Base-by-base conservation (phyloP, 1,139 yeast genomes). In the Spathaspora sp. region DNA sequence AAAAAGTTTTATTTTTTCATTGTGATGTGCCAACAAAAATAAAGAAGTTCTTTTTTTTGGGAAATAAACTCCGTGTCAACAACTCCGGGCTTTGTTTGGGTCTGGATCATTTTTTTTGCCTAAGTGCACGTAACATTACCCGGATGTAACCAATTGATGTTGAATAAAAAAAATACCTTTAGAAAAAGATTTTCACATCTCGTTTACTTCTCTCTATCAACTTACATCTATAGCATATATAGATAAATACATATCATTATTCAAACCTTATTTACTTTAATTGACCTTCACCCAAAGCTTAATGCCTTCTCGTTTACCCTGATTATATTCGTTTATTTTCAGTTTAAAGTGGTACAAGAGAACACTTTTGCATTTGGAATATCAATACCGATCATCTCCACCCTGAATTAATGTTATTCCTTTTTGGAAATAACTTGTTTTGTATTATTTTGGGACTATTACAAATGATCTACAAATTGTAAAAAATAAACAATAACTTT, bases 231-330 rank as follows among this genome's bases (percentile, higher is more conserved):
- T 31, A 31, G 36, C 15, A 13, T 13, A 31, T 31, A 31, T 13
- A 31, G 34, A 29, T 31, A 13, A 31, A 31, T 31, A 31, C 36
- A 31, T 13, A 31, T 13, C n/a, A 4, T 31, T n/a, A 31, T 31
- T 9, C 36, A 6, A 31, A n/a, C 18, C 17, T 6, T 3, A 4
- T 9, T 31, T 31, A 31, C 18, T 31, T 15, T 29, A 31, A 31
- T 31, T 31, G 18, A 13, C 36, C 31, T 10, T 11, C 10, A 45
- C 54, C 73, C 75, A 69, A 64, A 64, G 70, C 74, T 69, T 68
- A 55, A 68, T 63, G 78, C 78, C 78, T 72, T 73, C 78, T 70
- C 77, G 64, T 70, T 58, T 62, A 64, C 76, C 78, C 80, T 74
- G 78, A 65, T 64, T 58, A 70, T 72, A 74, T 74, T 74, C 80